Conservation (phyloP, 805 yeast genomes). For the Kodamaea nitidulidarum region DNA sequence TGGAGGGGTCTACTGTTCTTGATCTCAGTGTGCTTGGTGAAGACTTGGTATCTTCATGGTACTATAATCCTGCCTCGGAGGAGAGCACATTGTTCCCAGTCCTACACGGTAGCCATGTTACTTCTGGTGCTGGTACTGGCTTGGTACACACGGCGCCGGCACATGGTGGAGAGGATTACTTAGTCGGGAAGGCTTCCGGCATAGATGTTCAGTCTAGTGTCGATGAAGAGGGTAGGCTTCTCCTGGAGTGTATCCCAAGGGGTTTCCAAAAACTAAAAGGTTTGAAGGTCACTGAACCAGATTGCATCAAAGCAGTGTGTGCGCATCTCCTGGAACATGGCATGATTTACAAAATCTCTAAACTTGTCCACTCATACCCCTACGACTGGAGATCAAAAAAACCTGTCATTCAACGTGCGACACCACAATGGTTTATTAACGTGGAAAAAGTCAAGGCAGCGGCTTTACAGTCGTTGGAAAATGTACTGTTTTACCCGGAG, state of each 20-base stretch:
- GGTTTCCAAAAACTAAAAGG: slow-evolving; percentile 49
- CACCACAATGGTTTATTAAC: slow-evolving; percentile 96
- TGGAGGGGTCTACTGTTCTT: slow-evolving; percentile 10
- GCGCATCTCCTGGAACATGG: slow-evolving; percentile 38
- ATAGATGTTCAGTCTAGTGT: slow-evolving; percentile 73
- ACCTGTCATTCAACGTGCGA: slow-evolving; percentile 91
- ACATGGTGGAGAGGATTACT: slow-evolving; percentile 91
- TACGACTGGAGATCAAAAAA: slow-evolving; percentile 96
- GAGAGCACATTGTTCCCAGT: slow-evolving; percentile 46
- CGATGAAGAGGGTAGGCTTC: slow-evolving; percentile 66
- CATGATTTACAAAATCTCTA: slow-evolving; percentile 48
- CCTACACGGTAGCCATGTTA: slow-evolving; percentile 77
- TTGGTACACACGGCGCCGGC: slow-evolving; percentile 97
- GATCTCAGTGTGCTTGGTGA: slow-evolving; percentile 19
- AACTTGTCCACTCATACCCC: slow-evolving; percentile 81
- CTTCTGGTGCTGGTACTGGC: slow-evolving; percentile 83
- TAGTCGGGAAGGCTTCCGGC: slow-evolving; percentile 55
- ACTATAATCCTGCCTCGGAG: slow-evolving; percentile 53
- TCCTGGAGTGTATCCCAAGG: slow-evolving; percentile 45
- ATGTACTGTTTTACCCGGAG: slow-evolving; percentile 70
- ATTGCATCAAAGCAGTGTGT: slow-evolving; percentile 47
- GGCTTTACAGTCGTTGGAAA: slow-evolving; percentile 56
- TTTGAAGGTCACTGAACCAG: slow-evolving; percentile 21
- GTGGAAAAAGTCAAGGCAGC: slow-evolving; percentile 64
- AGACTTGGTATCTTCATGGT: slow-evolving; percentile 31